Evolutionary conservation across 345 rosid species (phyloP).

Genomic region (Camelina sativa): DNA sequence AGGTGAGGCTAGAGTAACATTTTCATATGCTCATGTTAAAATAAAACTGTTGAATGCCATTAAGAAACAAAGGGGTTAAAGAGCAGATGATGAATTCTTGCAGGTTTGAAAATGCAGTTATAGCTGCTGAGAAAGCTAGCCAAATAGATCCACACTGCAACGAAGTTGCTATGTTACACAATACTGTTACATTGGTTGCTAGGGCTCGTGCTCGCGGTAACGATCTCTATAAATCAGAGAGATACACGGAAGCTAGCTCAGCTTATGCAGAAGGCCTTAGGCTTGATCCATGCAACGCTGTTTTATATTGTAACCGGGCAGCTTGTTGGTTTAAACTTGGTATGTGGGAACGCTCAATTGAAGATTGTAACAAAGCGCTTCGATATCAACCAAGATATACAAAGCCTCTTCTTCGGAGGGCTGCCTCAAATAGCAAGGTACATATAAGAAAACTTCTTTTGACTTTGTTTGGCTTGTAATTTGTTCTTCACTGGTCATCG

Average conservation of each 20-base stretch:
- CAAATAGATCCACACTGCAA: constrained; percentile 75
- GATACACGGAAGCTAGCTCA: constrained; percentile 91
- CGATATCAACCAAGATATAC: constrained; percentile 73
- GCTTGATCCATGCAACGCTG: constrained; percentile 81
- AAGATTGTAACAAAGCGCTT: constrained; percentile 86
- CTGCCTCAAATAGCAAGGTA: constrained; percentile 89
- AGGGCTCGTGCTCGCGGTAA: constrained; percentile 96
- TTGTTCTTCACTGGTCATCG: not conserved
- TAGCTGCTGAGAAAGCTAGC: constrained; percentile 84
- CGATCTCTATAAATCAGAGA: constrained; percentile 93
- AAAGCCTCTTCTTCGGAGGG: constrained; percentile 93
- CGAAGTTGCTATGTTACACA: constrained; percentile 69
- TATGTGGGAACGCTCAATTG: constrained; percentile 81
- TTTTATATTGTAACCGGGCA: constrained; percentile 89
- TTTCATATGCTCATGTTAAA: constrained; percentile 5
- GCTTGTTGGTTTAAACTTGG: constrained; percentile 99
- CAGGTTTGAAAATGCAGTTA: constrained; percentile 96
- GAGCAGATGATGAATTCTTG: constrained; percentile 60
- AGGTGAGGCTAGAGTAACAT: constrained; percentile 61
- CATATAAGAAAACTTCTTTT: not conserved
- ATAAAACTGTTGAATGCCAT: not conserved
- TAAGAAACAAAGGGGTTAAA: constrained; percentile 38
- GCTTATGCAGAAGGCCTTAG: constrained; percentile 95
- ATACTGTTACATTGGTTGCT: constrained; percentile 73
- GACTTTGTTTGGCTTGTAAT: constrained; percentile 4